These are phyloP conservation scores for Phytopythium helicoides DNA, from an alignment of 352 stramenopile species.

Conservation along the genomic window DNA sequence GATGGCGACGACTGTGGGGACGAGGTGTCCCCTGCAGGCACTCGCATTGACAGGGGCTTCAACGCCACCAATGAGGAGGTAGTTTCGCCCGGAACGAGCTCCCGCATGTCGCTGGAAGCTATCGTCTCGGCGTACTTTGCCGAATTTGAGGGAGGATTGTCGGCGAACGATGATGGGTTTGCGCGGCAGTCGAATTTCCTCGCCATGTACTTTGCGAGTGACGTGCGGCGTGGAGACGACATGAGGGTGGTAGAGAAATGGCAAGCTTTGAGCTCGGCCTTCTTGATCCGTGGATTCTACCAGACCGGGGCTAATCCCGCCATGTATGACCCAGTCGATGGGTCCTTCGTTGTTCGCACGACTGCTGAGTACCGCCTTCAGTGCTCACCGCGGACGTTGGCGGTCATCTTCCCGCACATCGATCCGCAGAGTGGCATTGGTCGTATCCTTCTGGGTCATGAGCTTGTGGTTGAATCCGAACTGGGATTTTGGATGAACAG, in stretches of 20 bases:
- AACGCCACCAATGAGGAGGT: neutral
- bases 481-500: conserved; percentile 6
- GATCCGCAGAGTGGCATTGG: neutral
- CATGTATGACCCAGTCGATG: conserved; percentile 6
- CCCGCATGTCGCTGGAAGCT: neutral
- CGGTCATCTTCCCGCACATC: neutral
- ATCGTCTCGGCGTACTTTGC: conserved; percentile 7
- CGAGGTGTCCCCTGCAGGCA: neutral
- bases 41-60: neutral
- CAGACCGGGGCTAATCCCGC: conserved; percentile 5
- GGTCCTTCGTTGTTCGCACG: conserved; percentile 6
- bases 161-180: conserved; percentile 7
- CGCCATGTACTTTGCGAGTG: neutral
- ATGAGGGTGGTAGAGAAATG: neutral
- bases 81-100: neutral
- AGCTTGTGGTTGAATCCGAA: conserved; percentile 4
- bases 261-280: conserved; percentile 8
- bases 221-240: neutral
- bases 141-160: neutral
- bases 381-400: conserved; percentile 4
- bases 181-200: neutral
- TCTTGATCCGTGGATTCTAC: conserved; percentile 5
- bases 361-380: conserved; percentile 11
- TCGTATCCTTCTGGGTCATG: neutral
- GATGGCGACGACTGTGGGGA: too few relatives aligned